Conservation (phyloP, 2,329 filamentous ascomycete genomes). For the Talaromyces rugulosus region DNA sequence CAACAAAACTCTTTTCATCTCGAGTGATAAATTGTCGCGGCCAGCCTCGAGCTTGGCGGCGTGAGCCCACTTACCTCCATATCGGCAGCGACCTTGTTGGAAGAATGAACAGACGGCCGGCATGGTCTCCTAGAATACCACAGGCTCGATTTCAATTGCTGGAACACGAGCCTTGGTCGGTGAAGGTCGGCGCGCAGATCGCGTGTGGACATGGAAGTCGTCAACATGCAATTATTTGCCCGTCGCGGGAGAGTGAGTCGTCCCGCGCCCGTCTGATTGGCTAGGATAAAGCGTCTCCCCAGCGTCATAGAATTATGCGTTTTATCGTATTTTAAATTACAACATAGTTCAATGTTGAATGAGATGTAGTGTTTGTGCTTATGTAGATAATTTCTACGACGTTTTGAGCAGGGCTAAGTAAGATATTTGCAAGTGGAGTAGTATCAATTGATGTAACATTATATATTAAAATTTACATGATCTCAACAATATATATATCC, state of each 20-base stretch:
- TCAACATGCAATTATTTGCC: background rate
- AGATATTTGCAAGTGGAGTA: too few species aligned
- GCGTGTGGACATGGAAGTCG: background rate
- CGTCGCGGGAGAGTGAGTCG: background rate
- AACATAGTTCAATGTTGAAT: too few species aligned
- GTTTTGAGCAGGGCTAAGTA: too few species aligned
- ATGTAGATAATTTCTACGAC: too few species aligned
- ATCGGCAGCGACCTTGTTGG: constrained; percentile 61
- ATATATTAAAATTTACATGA: too few species aligned
- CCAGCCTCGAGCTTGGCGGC: background rate
- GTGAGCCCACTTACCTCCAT: constrained; percentile 49
- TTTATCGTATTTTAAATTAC: too few species aligned
- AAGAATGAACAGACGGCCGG: constrained; percentile 61
- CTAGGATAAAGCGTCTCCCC: background rate
- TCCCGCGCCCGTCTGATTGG: background rate
- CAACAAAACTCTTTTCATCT: constrained; percentile 3
- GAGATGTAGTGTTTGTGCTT: too few species aligned
- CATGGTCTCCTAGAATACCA: background rate
- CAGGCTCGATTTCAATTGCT: background rate
- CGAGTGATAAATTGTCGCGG: background rate
- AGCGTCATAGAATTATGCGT: too few species aligned
- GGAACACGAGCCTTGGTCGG: background rate
- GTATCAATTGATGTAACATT: too few species aligned
- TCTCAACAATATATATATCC: too few species aligned
- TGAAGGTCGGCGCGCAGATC: background rate